phyloP scores from a whole-genome alignment of 768 basidiomycete species.

The Tylopilus balloui region DNA sequence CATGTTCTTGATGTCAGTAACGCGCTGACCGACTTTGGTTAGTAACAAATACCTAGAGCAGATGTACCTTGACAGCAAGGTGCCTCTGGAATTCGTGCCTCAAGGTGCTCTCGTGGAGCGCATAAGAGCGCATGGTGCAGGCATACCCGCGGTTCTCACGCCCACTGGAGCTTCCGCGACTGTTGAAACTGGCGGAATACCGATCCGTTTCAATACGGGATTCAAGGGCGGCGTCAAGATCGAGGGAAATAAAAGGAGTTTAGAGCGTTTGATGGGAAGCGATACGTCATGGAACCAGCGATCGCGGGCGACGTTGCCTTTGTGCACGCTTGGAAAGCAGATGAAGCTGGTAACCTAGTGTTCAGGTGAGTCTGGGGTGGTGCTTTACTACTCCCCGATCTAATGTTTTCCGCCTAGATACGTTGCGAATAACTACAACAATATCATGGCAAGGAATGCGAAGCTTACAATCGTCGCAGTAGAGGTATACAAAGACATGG shows the following conservation, averaged over 20 bases:
- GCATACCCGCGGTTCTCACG: slow-evolving; percentile 85
- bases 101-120: slow-evolving; percentile 91
- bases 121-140: slow-evolving; percentile 78
- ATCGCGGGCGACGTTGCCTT: slow-evolving; percentile 78
- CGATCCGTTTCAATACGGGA: slow-evolving; percentile 72
- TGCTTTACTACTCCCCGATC: not conserved
- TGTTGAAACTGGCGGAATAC: slow-evolving; percentile 71
- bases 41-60: slow-evolving; percentile 83
- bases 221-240: slow-evolving; percentile 61
- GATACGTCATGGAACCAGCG: slow-evolving; percentile 75
- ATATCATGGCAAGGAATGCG: slow-evolving; percentile 82
- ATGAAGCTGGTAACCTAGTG: slow-evolving; percentile 82
- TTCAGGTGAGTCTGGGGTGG: slow-evolving; percentile 58
- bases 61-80: slow-evolving; percentile 71
- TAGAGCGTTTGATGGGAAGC: slow-evolving; percentile 65
- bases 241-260: slow-evolving; percentile 70
- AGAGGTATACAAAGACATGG: slow-evolving; percentile 47
- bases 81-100: slow-evolving; percentile 82
- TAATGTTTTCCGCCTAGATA: slow-evolving; percentile 44
- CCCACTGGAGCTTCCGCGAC: slow-evolving; percentile 81
- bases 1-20: not conserved
- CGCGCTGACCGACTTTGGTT: not conserved
- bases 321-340: slow-evolving; percentile 85
- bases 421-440: slow-evolving; percentile 78
- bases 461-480: slow-evolving; percentile 86